Percentiles rank a stretch among this genome's conserved stretches.
These are phyloP conservation scores for Tricholomella constricta DNA, from an alignment of 768 basidiomycete genomes.

Conservation along the genomic window DNA sequence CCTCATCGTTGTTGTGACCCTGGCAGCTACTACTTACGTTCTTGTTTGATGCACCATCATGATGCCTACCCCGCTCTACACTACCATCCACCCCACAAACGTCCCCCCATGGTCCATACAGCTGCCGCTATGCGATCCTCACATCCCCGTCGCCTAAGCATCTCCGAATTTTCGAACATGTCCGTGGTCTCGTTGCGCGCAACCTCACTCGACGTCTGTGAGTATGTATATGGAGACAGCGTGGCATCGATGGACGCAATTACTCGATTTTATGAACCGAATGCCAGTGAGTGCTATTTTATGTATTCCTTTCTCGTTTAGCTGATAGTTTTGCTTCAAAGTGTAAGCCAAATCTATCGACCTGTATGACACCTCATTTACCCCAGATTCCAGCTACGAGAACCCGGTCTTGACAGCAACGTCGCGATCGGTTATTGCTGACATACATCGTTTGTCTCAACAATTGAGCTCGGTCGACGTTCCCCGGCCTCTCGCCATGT, in stretches of 20 bases:
- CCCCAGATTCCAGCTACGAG: constrained; percentile 56
- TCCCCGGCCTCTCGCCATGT: constrained; percentile 64
- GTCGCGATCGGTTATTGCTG: constrained; percentile 69
- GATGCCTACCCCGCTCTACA: neutral
- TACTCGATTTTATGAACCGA: constrained; percentile 68
- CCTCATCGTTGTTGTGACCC: no score
- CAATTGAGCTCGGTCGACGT: constrained; percentile 64
- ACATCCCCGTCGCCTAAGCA: constrained; percentile 8
- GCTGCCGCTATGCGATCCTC: constrained; percentile 1
- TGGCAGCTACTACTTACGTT: no score
- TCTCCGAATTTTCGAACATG: constrained; percentile 24
- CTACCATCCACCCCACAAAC: neutral
- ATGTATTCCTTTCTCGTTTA: constrained; percentile 9
- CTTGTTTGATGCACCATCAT: neutral
- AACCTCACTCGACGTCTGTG: constrained; percentile 69
- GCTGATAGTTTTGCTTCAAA: constrained; percentile 22
- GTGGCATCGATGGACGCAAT: constrained; percentile 53
- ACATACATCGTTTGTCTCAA: constrained; percentile 65
- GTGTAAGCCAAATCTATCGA: constrained; percentile 42
- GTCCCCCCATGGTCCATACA: constrained; percentile 1
- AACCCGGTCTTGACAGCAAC: constrained; percentile 79
- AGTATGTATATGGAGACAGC: constrained; percentile 65
- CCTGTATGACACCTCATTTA: constrained; percentile 1
- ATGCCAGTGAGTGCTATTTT: constrained; percentile 52
- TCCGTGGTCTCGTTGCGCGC: constrained; percentile 49